A percentile compares a stretch with the other conserved stretches of the same genome.
phyloP scores from a whole-genome alignment of 345 rosid species.

The Gossypium sturtianum region DNA sequence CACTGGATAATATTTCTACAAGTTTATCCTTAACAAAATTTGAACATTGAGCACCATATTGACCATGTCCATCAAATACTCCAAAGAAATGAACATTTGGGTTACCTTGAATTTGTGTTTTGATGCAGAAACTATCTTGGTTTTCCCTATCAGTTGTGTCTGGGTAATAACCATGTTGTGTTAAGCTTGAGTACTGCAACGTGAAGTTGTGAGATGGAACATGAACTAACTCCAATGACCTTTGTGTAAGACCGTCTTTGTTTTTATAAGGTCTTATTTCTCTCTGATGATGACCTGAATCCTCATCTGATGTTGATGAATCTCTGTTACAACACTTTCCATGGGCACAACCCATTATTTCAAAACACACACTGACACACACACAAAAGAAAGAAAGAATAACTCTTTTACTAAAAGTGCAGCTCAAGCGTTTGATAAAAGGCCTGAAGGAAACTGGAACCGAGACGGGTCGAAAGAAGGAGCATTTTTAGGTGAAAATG shows the following conservation, averaged over 20 bases:
- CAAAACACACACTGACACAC: not conserved
- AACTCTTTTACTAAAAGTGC: not conserved
- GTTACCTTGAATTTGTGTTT: slow-evolving; percentile 71
- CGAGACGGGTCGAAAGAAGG: not conserved
- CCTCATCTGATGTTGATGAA: slow-evolving; percentile 54
- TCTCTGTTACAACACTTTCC: slow-evolving; percentile 71
- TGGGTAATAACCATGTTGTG: slow-evolving; percentile 84
- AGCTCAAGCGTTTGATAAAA: slow-evolving; percentile 23
- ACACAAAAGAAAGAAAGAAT: not conserved
- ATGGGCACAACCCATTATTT: slow-evolving; percentile 78
- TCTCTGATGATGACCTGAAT: slow-evolving; percentile 29
- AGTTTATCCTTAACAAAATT: slow-evolving; percentile 71
- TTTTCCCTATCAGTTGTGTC: slow-evolving; percentile 76
- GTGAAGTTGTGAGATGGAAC: slow-evolving; percentile 63
- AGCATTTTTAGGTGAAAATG: slow-evolving; percentile 14
- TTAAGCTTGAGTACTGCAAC: slow-evolving; percentile 64
- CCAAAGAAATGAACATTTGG: slow-evolving; percentile 90
- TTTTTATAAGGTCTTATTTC: slow-evolving; percentile 20
- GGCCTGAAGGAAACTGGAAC: slow-evolving; percentile 16
- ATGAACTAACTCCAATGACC: slow-evolving; percentile 50
- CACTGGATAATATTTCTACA: slow-evolving; percentile 57
- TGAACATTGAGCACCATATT: slow-evolving; percentile 69
- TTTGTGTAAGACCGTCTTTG: slow-evolving; percentile 48
- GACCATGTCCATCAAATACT: slow-evolving; percentile 94
- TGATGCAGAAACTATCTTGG: slow-evolving; percentile 81